Conservation (phyloP, 441 rosid species). For the Isatis lusitanica region DNA sequence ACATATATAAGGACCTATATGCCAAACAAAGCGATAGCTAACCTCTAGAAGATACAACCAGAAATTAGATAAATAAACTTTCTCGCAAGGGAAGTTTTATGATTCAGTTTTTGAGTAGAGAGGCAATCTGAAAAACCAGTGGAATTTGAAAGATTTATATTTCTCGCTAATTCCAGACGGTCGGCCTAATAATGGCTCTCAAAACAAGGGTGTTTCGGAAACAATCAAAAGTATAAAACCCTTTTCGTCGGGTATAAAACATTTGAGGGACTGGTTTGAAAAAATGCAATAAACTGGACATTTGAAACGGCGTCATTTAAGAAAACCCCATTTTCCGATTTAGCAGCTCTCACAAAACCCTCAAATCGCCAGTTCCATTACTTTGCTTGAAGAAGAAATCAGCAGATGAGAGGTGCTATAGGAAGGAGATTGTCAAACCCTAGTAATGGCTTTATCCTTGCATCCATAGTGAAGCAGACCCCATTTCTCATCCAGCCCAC, state of each 20-base stretch:
- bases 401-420: slow-evolving; percentile 55
- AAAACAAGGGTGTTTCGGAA: background rate
- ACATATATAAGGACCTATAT: slow-evolving; percentile 14
- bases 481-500: slow-evolving; percentile 42
- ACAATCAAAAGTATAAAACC: background rate
- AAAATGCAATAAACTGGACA: slow-evolving; percentile 6
- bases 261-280: background rate
- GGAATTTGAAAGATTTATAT: too few species aligned
- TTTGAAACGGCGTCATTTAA: too few species aligned
- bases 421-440: slow-evolving; percentile 51
- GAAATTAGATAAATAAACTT: background rate
- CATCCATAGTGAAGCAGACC: slow-evolving; percentile 29
- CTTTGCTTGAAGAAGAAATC: background rate
- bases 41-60: background rate
- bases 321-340: too few species aligned
- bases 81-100: background rate
- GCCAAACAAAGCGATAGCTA: slow-evolving; percentile 17
- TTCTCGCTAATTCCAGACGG: too few species aligned
- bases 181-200: background rate
- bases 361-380: slow-evolving; percentile 2
- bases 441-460: slow-evolving; percentile 20
- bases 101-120: background rate
- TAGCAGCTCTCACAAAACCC: background rate
- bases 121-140: background rate
- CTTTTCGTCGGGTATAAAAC: background rate